phyloP scores from a whole-genome alignment of 257 asterid species.

The Sherardia arvensis region DNA sequence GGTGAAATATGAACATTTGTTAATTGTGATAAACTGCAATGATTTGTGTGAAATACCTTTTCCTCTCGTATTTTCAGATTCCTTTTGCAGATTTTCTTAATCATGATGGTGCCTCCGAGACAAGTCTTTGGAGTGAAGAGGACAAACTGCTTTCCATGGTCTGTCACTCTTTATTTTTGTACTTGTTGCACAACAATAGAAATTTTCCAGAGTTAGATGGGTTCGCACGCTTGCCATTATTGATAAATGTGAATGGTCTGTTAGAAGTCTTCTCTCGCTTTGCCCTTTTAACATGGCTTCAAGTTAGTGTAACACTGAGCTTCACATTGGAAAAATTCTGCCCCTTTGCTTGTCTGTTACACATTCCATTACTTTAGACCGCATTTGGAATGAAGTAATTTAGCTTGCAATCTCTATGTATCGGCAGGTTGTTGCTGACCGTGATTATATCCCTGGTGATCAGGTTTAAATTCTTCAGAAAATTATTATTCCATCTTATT shows the following conservation, averaged over 20 bases:
- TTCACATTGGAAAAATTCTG: neutral
- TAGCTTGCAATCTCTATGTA: neutral
- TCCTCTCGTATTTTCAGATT: conserved; percentile 26
- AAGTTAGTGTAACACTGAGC: neutral
- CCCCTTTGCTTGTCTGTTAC: neutral
- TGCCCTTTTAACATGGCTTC: neutral
- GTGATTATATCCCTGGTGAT: conserved; percentile 55
- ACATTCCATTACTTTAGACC: neutral
- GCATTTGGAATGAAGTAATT: neutral
- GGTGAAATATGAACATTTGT: neutral
- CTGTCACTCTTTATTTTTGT: conserved; percentile 3
- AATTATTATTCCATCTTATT: neutral
- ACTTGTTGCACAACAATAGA: neutral
- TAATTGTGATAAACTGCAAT: neutral
- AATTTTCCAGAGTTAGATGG: neutral
- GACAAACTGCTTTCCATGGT: conserved; percentile 47
- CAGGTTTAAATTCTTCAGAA: conserved; percentile 39
- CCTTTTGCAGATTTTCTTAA: conserved; percentile 87
- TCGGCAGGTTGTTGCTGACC: conserved; percentile 64
- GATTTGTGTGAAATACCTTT: neutral
- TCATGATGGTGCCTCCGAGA: conserved; percentile 54
- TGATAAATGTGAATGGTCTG: neutral
- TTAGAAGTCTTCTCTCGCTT: neutral
- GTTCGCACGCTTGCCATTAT: neutral
- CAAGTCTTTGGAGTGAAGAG: conserved; percentile 49